Conservation (phyloP, 2,329 filamentous ascomycete species). For the Ceratocystis ficicola region DNA sequence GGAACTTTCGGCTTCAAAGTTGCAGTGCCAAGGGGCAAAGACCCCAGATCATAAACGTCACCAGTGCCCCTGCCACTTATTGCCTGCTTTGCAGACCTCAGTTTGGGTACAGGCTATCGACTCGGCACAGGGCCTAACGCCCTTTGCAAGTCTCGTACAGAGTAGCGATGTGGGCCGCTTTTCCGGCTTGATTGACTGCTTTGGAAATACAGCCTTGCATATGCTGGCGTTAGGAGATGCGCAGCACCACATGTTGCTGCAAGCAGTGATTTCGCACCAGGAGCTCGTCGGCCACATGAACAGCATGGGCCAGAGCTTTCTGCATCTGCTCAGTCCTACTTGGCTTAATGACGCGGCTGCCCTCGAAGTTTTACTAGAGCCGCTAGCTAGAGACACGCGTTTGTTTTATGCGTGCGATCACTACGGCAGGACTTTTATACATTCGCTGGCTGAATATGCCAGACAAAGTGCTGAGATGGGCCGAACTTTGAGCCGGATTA, state of each 20-base stretch:
- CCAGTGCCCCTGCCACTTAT: constrained; percentile 28
- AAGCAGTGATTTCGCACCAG: constrained; percentile 13
- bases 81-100: constrained; percentile 24
- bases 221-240: constrained; percentile 34
- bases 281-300: constrained; percentile 29
- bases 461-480: constrained; percentile 5
- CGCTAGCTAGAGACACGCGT: constrained; percentile 27
- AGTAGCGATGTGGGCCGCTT: constrained; percentile 11
- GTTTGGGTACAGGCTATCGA: constrained; percentile 27
- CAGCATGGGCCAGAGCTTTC: constrained; percentile 38
- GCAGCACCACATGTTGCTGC: constrained; percentile 23
- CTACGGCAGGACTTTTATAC: constrained; percentile 44
- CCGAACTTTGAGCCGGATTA: constrained; percentile 26
- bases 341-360: constrained; percentile 29
- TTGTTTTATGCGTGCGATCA: constrained; percentile 32
- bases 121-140: neutral
- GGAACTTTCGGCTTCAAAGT: neutral
- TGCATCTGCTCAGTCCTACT: constrained; percentile 33
- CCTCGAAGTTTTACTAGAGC: constrained; percentile 23
- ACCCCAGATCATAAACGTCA: constrained; percentile 25
- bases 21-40: constrained; percentile 13
- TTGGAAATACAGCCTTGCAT: constrained; percentile 39
- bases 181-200: constrained; percentile 29
- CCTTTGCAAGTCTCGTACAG: constrained; percentile 12
- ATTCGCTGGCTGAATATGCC: constrained; percentile 29